phyloP scores from a whole-genome alignment of 495 filamentous ascomycete genomes.

The Neurospora sp. region DNA sequence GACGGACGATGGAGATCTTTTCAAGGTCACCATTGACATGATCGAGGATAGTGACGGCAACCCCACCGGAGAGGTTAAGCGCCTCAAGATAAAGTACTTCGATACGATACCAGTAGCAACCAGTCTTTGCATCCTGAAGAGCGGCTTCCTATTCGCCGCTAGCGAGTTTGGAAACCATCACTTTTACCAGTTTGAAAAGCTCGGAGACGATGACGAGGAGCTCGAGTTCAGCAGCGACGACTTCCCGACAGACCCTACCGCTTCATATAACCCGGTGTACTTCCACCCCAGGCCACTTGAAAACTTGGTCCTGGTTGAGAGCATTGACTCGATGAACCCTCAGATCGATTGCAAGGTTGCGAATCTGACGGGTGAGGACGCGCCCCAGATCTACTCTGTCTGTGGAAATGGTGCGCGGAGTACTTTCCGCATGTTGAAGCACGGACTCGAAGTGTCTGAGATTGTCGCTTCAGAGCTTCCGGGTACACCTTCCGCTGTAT shows the following conservation, averaged over 20 bases:
- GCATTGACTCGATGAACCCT: conserved; percentile 82
- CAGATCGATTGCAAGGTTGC: conserved; percentile 81
- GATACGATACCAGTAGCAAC: conserved; percentile 87
- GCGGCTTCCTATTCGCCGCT: conserved; percentile 89
- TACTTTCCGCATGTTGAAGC: conserved; percentile 80
- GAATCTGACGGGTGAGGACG: conserved; percentile 83
- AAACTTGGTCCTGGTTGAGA: conserved; percentile 77
- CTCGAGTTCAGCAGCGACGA: conserved; percentile 73
- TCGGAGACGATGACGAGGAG: conserved; percentile 94
- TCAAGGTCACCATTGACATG: conserved; percentile 93
- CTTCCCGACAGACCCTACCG: conserved; percentile 62
- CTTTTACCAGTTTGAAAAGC: conserved; percentile 94
- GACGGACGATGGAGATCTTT: conserved; percentile 91
- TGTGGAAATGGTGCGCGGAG: conserved; percentile 83
- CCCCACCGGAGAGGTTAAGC: conserved; percentile 66
- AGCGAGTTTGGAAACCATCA: conserved; percentile 88
- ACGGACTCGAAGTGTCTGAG: conserved; percentile 86
- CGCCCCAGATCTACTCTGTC: conserved; percentile 90
- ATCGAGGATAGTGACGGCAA: conserved; percentile 69
- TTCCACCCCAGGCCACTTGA: conserved; percentile 73
- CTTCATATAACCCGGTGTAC: conserved; percentile 62
- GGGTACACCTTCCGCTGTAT: conserved; percentile 76
- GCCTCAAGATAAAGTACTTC: conserved; percentile 93
- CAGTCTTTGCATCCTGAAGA: conserved; percentile 84
- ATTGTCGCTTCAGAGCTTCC: conserved; percentile 89